phyloP scores from a whole-genome alignment of 768 basidiomycete genomes.

The Mycena haematopus region DNA sequence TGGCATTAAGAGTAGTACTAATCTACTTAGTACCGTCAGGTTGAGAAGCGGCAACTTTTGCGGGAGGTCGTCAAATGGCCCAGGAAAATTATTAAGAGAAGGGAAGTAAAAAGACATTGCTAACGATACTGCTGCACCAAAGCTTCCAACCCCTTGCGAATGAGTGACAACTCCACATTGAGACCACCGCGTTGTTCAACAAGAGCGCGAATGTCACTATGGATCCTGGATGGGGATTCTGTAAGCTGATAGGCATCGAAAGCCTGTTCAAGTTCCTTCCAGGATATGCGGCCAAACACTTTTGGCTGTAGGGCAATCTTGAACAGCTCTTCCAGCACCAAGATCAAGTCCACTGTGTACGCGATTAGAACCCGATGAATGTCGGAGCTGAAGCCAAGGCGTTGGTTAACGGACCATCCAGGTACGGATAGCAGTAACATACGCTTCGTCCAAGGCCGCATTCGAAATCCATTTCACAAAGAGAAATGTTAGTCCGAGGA shows the following conservation, averaged over 20 bases:
- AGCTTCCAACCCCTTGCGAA: no score
- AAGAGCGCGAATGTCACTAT: background rate
- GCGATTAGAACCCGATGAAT: constrained; percentile 1
- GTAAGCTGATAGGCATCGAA: background rate
- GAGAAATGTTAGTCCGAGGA: constrained; percentile 5
- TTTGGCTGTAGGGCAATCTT: background rate
- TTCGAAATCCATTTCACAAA: constrained; percentile 7
- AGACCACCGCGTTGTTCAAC: background rate
- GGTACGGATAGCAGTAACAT: background rate
- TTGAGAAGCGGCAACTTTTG: no score
- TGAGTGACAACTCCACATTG: background rate
- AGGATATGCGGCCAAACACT: background rate
- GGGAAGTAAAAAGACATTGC: no score
- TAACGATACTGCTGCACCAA: no score
- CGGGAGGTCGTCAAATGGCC: no score
- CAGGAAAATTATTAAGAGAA: no score
- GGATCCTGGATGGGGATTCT: background rate
- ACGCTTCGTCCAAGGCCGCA: background rate
- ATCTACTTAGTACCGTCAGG: no score
- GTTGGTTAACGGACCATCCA: background rate
- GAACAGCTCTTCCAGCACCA: background rate
- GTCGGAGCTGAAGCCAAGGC: background rate
- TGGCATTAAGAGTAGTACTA: no score
- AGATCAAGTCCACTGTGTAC: constrained; percentile 7
- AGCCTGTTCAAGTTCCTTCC: background rate